These are phyloP conservation scores for Hepatocystis sp. DNA, from an alignment of 169 alveolate species.

Conservation along the genomic window DNA sequence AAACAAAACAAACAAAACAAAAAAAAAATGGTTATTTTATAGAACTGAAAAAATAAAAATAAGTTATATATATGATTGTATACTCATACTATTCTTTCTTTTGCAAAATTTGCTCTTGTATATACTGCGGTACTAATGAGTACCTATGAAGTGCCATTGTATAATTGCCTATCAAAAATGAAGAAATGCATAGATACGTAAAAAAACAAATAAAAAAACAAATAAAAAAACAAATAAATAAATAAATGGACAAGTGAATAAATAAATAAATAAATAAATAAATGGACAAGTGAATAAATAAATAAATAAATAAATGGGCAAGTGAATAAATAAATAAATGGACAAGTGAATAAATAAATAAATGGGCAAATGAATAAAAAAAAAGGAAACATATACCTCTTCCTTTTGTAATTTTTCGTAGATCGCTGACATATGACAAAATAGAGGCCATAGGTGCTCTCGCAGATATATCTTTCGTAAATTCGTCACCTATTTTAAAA, in stretches of 20 bases:
- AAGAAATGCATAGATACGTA: too few relatives aligned
- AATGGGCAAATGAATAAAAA: too few relatives aligned
- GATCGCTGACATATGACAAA: constrained; percentile 71
- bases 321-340: too few relatives aligned
- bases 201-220: too few relatives aligned
- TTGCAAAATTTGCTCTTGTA: constrained; percentile 71
- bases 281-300: too few relatives aligned
- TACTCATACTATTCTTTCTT: constrained; percentile 22
- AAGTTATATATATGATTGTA: background rate
- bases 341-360: too few relatives aligned
- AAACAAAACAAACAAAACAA: too few relatives aligned
- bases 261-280: too few relatives aligned
- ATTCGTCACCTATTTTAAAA: constrained; percentile 51
- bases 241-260: too few relatives aligned
- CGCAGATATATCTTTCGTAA: constrained; percentile 59
- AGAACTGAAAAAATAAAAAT: background rate
- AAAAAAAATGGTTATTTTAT: background rate
- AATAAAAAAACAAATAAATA: too few relatives aligned
- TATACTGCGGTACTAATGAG: constrained; percentile 61
- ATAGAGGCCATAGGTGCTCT: constrained; percentile 75
- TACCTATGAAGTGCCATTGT: constrained; percentile 73
- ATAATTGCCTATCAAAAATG: constrained; percentile 74
- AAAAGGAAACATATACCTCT: too few relatives aligned
- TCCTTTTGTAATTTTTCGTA: constrained; percentile 74
- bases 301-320: too few relatives aligned